phyloP scores from a whole-genome alignment of 1,284 basidiomycete genomes.

The Phylloboletellus chloephorus region DNA sequence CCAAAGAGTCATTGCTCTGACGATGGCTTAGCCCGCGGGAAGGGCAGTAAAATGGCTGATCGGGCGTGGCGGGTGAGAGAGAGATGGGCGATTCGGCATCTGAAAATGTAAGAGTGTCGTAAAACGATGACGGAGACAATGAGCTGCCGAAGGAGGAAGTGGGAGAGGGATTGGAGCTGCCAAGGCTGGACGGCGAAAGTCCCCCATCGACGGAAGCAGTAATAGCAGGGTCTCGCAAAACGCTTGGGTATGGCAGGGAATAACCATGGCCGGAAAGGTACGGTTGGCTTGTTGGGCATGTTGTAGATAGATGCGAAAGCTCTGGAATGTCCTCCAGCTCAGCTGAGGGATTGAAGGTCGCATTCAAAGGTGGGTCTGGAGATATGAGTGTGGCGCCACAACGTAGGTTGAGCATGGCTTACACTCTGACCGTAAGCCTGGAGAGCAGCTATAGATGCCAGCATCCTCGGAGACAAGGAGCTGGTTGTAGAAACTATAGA shows the following conservation, averaged over 20 bases:
- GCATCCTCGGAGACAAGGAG: not conserved
- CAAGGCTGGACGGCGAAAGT: slow-evolving; percentile 17
- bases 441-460: slow-evolving; percentile 1
- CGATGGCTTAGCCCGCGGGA: not conserved
- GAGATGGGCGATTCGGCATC: slow-evolving; percentile 21
- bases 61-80: slow-evolving; percentile 21
- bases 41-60: slow-evolving; percentile 8
- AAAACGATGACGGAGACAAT: slow-evolving; percentile 20
- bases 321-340: slow-evolving; percentile 24
- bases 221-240: slow-evolving; percentile 10
- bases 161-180: slow-evolving; percentile 23
- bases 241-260: slow-evolving; percentile 9
- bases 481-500: not conserved
- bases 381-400: slow-evolving; percentile 20
- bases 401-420: not conserved
- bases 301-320: slow-evolving; percentile 14
- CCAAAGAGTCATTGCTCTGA: slow-evolving; percentile 15
- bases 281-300: not conserved
- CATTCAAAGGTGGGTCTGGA: slow-evolving; percentile 4
- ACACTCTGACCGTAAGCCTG: slow-evolving; percentile 8
- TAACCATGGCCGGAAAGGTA: slow-evolving; percentile 11
- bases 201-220: not conserved
- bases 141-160: slow-evolving; percentile 24
- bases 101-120: slow-evolving; percentile 13
- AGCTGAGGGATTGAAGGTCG: not conserved